A percentile compares a stretch with the other conserved stretches of the same genome.
Evolutionary conservation across 179 eudicot species (phyloP).

Genomic region (Carnegiea gigantea): DNA sequence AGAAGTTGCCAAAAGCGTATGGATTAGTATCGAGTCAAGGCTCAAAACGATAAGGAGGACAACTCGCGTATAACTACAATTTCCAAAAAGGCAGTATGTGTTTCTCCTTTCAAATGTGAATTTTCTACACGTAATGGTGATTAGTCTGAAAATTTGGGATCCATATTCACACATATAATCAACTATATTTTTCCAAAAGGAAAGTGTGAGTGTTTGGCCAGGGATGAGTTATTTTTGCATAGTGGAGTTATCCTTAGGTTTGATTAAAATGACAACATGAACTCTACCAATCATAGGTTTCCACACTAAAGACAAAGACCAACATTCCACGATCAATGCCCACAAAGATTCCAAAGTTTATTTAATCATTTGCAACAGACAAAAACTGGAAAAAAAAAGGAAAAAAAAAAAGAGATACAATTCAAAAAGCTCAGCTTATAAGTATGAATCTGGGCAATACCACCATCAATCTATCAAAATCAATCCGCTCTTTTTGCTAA

Average conservation of each 20-base stretch:
- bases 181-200: not conserved
- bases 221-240: not conserved
- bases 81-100: not conserved
- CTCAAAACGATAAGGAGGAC: not conserved
- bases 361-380: not conserved
- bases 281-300: constrained; percentile 1
- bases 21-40: not conserved
- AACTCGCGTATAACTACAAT: not conserved
- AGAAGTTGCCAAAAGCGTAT: not conserved
- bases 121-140: not conserved
- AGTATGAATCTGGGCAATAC: not conserved
- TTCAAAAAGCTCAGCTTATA: not conserved
- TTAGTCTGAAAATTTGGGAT: not conserved
- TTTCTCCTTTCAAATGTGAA: not conserved
- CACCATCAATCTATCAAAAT: not conserved
- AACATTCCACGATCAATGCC: constrained; percentile 16
- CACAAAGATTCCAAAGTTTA: constrained; percentile 18
- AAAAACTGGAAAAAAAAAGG: not conserved
- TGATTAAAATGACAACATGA: constrained; percentile 7
- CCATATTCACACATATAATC: not conserved
- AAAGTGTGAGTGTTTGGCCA: not conserved
- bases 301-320: constrained; percentile 14
- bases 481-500: not conserved
- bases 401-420: not conserved
- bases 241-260: constrained; percentile 7